Percentiles rank a stretch among this genome's conserved stretches.
Conservation (phyloP, 495 filamentous ascomycete species). For the Hypoxylon lienhwacheense region DNA sequence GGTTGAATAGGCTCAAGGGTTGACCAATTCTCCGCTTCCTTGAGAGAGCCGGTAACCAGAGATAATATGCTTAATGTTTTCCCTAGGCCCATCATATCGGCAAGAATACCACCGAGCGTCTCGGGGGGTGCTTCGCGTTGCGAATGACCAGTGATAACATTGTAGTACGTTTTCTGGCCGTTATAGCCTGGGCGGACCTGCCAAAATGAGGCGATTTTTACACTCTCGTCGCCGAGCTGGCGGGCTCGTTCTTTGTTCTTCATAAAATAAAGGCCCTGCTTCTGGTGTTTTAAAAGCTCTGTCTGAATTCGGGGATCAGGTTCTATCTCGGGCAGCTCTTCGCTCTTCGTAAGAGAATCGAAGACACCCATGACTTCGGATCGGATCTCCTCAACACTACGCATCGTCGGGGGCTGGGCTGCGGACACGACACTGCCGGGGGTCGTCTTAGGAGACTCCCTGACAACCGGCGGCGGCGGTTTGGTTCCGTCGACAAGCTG, state of each 20-base stretch:
- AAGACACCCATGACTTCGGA: slow-evolving; percentile 86
- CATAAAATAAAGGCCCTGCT: slow-evolving; percentile 90
- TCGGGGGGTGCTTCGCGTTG: slow-evolving; percentile 66
- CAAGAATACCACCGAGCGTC: slow-evolving; percentile 82
- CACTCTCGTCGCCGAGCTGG: slow-evolving; percentile 41
- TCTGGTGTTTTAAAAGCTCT: slow-evolving; percentile 80
- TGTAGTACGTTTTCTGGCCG: slow-evolving; percentile 65
- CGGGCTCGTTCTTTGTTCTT: slow-evolving; percentile 68
- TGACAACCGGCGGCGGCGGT: slow-evolving; percentile 41
- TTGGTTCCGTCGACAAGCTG: slow-evolving; percentile 49
- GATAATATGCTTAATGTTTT: slow-evolving; percentile 91
- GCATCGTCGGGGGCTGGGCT: slow-evolving; percentile 43
- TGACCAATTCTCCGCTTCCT: slow-evolving; percentile 62
- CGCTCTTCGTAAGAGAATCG: slow-evolving; percentile 71
- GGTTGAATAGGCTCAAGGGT: slow-evolving; percentile 45
- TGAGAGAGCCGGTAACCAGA: slow-evolving; percentile 64
- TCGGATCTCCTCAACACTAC: slow-evolving; percentile 81
- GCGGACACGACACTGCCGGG: slow-evolving; percentile 10
- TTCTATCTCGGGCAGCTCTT: slow-evolving; percentile 77
- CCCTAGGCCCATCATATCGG: slow-evolving; percentile 97
- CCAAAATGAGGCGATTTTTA: slow-evolving; percentile 74
- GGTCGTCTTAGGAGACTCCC: slow-evolving; percentile 18
- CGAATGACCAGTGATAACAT: slow-evolving; percentile 79
- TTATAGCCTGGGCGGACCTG: slow-evolving; percentile 53
- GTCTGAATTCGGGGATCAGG: slow-evolving; percentile 64